These are phyloP conservation scores for Phytophthora capsici DNA, from an alignment of 352 stramenopile genomes.

Conservation along the genomic window DNA sequence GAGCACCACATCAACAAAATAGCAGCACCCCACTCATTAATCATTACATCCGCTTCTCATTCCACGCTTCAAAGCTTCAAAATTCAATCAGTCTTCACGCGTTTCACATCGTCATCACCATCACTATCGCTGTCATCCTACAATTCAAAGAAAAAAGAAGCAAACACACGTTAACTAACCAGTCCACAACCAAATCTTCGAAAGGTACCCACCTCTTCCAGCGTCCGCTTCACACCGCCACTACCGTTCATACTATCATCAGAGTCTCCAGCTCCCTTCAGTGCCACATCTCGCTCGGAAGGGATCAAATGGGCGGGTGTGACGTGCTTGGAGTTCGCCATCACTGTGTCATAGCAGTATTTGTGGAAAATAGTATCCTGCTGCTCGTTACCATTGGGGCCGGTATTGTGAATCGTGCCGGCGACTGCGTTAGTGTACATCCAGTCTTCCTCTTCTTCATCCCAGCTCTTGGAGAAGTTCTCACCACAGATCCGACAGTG, in stretches of 20 bases:
- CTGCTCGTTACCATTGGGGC: constrained; percentile 33
- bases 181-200: not conserved
- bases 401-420: constrained; percentile 72
- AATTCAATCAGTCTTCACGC: constrained; percentile 61
- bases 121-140: constrained; percentile 74
- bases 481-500: constrained; percentile 86
- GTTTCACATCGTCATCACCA: constrained; percentile 72
- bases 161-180: constrained; percentile 6
- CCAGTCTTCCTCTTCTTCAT: constrained; percentile 91
- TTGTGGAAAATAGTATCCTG: constrained; percentile 90
- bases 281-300: constrained; percentile 38
- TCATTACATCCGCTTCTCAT: constrained; percentile 37
- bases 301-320: constrained; percentile 79
- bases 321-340: constrained; percentile 83
- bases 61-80: constrained; percentile 24
- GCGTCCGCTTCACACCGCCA: constrained; percentile 53
- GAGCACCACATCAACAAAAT: constrained; percentile 39
- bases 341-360: constrained; percentile 89
- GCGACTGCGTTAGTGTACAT: constrained; percentile 90
- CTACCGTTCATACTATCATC: constrained; percentile 35
- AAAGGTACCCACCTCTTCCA: constrained; percentile 51
- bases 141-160: constrained; percentile 21
- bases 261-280: constrained; percentile 4
- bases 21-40: constrained; percentile 40
- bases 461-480: constrained; percentile 83